Conservation (phyloP, 768 basidiomycete species). For the Rhizopogon sp. region DNA sequence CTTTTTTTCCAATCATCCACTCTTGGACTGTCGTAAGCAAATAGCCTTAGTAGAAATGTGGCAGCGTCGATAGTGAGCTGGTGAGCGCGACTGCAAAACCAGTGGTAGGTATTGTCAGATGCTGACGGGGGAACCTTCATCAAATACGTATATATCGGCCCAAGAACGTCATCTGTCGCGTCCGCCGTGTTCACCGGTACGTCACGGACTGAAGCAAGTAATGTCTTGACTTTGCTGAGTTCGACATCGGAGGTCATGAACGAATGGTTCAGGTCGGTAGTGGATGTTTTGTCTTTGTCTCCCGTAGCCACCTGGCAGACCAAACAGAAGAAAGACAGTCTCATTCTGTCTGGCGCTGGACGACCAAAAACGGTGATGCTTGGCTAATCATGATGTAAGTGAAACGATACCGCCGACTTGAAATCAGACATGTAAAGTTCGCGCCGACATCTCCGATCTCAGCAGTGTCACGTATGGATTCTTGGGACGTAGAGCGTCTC, state of each 20-base stretch:
- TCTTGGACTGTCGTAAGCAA: constrained; percentile 62
- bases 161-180: constrained; percentile 45
- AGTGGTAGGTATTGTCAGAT: constrained; percentile 49
- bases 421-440: no score
- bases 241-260: constrained; percentile 21
- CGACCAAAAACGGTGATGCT: background rate
- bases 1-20: constrained; percentile 62
- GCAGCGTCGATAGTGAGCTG: constrained; percentile 59
- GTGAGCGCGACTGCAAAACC: constrained; percentile 72
- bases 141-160: constrained; percentile 47
- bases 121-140: constrained; percentile 38
- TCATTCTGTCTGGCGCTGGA: background rate
- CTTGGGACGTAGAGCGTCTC: constrained; percentile 48
- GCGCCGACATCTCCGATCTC: background rate
- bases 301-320: no score
- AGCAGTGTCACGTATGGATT: constrained; percentile 40
- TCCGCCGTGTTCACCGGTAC: constrained; percentile 48
- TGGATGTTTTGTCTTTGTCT: background rate
- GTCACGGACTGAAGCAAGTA: constrained; percentile 55
- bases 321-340: no score
- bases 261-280: background rate
- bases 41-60: constrained; percentile 75
- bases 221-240: constrained; percentile 36
- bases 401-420: no score
- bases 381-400: no score